Conservation (phyloP, 2,329 filamentous ascomycete species). For the Erysiphe neolycopersici region DNA sequence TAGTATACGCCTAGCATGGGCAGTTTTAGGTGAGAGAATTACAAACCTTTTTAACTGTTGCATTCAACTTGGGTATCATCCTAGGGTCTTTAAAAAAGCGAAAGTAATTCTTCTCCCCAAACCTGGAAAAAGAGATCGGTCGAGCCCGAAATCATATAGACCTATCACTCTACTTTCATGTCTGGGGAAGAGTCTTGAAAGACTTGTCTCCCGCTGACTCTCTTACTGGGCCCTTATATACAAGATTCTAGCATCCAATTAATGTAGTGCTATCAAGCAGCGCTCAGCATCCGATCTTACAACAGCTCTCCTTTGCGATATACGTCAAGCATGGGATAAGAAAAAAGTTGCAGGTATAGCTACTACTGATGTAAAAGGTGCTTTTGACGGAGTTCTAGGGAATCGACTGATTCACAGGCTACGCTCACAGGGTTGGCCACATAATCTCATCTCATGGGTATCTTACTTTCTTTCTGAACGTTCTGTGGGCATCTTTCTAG, state of each 20-base stretch:
- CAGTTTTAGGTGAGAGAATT: not conserved
- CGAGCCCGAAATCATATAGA: not conserved
- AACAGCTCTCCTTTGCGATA: not conserved
- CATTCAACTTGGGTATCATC: not conserved
- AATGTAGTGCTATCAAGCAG: not conserved
- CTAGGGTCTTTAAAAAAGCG: not conserved
- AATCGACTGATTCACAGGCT: too few relatives aligned
- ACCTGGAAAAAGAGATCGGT: not conserved
- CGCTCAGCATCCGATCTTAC: not conserved
- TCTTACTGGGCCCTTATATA: not conserved
- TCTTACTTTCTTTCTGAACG: too few relatives aligned
- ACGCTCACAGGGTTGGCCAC: too few relatives aligned
- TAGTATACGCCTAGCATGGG: not conserved
- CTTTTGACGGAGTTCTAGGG: too few relatives aligned
- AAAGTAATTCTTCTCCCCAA: not conserved
- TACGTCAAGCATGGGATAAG: not conserved
- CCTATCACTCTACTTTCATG: not conserved
- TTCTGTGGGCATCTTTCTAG: too few relatives aligned
- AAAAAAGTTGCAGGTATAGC: not conserved
- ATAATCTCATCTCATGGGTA: too few relatives aligned
- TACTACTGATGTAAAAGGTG: too few relatives aligned
- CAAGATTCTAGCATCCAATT: not conserved
- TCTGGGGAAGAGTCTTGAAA: not conserved
- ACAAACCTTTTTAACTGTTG: not conserved
- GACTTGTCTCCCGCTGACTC: not conserved